phyloP scores from a whole-genome alignment of 108 stramenopile genomes.

The Ochromonas danica region DNA sequence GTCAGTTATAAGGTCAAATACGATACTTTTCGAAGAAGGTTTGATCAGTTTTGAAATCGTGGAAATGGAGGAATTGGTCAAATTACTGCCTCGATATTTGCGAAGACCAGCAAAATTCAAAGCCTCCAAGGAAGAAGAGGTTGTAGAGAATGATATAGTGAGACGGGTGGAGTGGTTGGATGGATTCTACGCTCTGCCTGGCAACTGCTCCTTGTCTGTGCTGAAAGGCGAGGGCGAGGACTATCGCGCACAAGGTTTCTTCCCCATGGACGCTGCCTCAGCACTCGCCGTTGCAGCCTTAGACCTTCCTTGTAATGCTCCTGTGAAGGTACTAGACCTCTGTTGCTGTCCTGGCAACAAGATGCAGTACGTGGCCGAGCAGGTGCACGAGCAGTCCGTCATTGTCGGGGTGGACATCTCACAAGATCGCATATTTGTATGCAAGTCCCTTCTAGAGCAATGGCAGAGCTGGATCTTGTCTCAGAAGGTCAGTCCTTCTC shows the following conservation, averaged over 20 bases:
- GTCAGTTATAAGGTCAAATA: too few relatives aligned
- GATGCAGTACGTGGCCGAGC: conserved; percentile 72
- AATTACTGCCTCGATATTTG: too few relatives aligned
- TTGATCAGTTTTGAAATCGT: too few relatives aligned
- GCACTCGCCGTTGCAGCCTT: not conserved
- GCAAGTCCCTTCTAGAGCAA: conserved; percentile 63
- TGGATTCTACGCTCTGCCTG: too few relatives aligned
- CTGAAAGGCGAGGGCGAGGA: too few relatives aligned
- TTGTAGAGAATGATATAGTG: too few relatives aligned
- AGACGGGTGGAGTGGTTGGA: too few relatives aligned
- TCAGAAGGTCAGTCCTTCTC: conserved; percentile 8
- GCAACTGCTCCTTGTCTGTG: too few relatives aligned
- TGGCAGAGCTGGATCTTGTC: not conserved
- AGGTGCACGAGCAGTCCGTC: conserved; percentile 16
- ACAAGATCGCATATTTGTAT: conserved; percentile 60
- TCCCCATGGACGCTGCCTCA: conserved; percentile 3
- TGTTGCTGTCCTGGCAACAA: conserved; percentile 86
- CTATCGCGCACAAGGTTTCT: not conserved
- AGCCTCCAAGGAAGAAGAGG: too few relatives aligned
- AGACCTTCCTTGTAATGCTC: not conserved
- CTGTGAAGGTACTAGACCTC: conserved; percentile 60
- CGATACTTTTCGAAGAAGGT: too few relatives aligned
- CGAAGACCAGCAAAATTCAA: too few relatives aligned
- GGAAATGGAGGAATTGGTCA: too few relatives aligned
- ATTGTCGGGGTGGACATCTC: conserved; percentile 76